Percentiles rank a stretch among this genome's conserved stretches.
phyloP scores from a whole-genome alignment of 805 yeast species.

The Candida qinlingensis region DNA sequence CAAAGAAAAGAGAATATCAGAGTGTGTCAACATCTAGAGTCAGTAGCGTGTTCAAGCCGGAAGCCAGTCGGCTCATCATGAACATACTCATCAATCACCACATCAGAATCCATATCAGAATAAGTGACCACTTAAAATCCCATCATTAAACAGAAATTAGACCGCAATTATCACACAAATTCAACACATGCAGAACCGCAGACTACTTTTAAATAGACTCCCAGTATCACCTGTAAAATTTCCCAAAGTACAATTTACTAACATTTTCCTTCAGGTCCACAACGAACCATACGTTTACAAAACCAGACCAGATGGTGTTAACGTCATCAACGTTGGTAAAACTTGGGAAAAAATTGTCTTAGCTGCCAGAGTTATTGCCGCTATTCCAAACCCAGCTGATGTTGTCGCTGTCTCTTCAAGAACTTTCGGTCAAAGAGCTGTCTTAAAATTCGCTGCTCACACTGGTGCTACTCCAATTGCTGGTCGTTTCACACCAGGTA shows the following conservation, averaged over 20 bases:
- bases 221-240: background rate
- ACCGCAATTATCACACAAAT: no score
- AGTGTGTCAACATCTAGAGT: no score
- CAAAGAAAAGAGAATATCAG: background rate
- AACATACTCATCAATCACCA: no score
- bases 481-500: constrained; percentile 99
- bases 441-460: constrained; percentile 98
- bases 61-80: no score
- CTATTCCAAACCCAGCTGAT: constrained; percentile 97
- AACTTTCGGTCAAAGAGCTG: constrained; percentile 99
- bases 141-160: no score
- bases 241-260: constrained; percentile 10
- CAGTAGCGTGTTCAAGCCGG: no score
- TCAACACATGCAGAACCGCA: no score
- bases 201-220: background rate
- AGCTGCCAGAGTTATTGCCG: constrained; percentile 99
- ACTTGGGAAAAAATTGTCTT: constrained; percentile 99
- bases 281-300: constrained; percentile 95
- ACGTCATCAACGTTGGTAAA: constrained; percentile 96
- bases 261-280: constrained; percentile 58
- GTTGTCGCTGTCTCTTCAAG: constrained; percentile 98
- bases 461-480: constrained; percentile 99
- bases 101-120: no score
- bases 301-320: constrained; percentile 99
- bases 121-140: no score